Evolutionary conservation across 768 basidiomycete genomes (phyloP).

Genomic region (Amanita subjunquillea): DNA sequence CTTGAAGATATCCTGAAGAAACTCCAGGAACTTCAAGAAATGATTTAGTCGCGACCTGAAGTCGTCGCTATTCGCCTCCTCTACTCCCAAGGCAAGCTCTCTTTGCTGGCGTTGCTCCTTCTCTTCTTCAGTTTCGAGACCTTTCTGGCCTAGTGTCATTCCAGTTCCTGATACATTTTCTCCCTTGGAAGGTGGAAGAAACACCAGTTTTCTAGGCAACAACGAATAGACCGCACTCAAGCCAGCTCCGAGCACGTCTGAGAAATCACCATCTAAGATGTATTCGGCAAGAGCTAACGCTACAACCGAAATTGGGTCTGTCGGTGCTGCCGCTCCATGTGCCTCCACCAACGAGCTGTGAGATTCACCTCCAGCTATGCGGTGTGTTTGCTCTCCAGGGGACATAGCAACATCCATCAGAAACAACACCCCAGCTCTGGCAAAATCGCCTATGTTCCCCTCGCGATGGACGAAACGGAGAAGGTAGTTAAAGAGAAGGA

Average conservation of each 20-base stretch:
- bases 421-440: slow-evolving; percentile 85
- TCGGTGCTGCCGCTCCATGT: slow-evolving; percentile 13
- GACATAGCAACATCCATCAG: slow-evolving; percentile 95
- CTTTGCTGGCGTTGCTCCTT: slow-evolving; percentile 42
- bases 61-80: slow-evolving; percentile 64
- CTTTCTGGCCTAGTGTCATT: slow-evolving; percentile 67
- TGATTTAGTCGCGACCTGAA: slow-evolving; percentile 78
- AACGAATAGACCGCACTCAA: slow-evolving; percentile 89
- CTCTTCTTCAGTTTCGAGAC: slow-evolving; percentile 43
- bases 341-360: slow-evolving; percentile 4
- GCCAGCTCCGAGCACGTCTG: slow-evolving; percentile 93
- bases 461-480: slow-evolving; percentile 93
- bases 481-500: slow-evolving; percentile 90
- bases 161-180: slow-evolving; percentile 32
- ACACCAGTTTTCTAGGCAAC: slow-evolving; percentile 77
- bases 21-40: slow-evolving; percentile 85
- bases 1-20: slow-evolving; percentile 79
- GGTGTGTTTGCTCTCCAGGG: slow-evolving; percentile 43
- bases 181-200: slow-evolving; percentile 35
- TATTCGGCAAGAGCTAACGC: slow-evolving; percentile 86
- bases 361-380: slow-evolving; percentile 24
- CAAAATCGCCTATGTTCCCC: slow-evolving; percentile 88
- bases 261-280: slow-evolving; percentile 94
- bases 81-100: slow-evolving; percentile 54
- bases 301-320: slow-evolving; percentile 76